Base-by-base conservation (phyloP, 331 rosid species). In the Stylosanthes scabra region DNA sequence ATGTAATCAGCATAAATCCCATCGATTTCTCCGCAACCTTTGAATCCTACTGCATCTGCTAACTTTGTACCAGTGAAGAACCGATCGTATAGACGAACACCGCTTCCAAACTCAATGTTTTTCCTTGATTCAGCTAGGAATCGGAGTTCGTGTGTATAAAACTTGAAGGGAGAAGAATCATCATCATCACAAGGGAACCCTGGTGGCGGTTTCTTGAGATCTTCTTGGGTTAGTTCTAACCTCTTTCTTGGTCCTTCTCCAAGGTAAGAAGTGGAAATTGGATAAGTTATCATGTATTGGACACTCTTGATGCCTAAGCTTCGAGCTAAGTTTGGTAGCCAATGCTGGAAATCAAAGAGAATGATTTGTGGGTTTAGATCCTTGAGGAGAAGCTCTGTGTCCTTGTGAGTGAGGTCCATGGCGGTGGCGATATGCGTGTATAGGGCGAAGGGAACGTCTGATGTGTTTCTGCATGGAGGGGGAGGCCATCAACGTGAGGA, bases 401-500 rank as follows among this genome's bases (percentile, higher is more conserved):
- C 67, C 1, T 29, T 55, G 6, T 77, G 46, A 1, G 91, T 83
- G 1, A 3, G 75, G 5, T 89, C 95, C 95, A 89, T 81, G 66
- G 90, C 88, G 0, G 86, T 83, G 71, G 63, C 77, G 27, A 85
- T 14, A 57, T 8, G 83, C 16, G 83, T 29, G 59, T 59, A 75
- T 0, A 74, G 44, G 3, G 80, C 25, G 8, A 12, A 52, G 31
- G 88, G 71, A 2, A 87, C 85, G 57, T 89, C 88, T 0, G 76
- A 61, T n/a, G 88, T 87, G 47, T 86, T 71, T 88, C 91, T 9
- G 88, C 78, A 2, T 70, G 85, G 12, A 8, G 70, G 31, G 87
- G 93, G 49, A 88, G 91, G 28, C 91, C 91, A 9, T 78, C 72
- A 31, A 88, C 78, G 2, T 75, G 86, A 63, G 91, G 91, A 29